These are phyloP conservation scores for Hypomyces rosellus DNA, from an alignment of 2,329 filamentous ascomycete genomes.

Conservation along the genomic window DNA sequence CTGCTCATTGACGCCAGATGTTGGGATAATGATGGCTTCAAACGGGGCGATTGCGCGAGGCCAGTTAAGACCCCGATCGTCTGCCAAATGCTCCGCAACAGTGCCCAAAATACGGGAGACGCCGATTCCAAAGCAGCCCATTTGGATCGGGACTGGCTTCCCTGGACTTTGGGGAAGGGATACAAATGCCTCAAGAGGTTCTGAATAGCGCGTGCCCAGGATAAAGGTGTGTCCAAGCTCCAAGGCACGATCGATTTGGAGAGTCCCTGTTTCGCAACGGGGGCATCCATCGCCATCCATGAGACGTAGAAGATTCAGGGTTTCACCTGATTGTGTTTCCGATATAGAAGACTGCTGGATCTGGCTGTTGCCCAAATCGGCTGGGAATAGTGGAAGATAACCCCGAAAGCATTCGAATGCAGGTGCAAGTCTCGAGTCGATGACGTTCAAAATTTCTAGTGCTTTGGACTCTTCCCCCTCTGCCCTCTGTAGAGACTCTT, in stretches of 20 bases:
- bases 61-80: constrained; percentile 76
- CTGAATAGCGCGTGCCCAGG: constrained; percentile 81
- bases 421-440: constrained; percentile 26
- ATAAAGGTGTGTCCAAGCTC: constrained; percentile 95
- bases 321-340: constrained; percentile 30
- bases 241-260: constrained; percentile 66
- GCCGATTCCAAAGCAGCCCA: constrained; percentile 96
- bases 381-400: constrained; percentile 21
- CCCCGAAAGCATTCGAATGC: constrained; percentile 19
- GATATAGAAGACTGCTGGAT: constrained; percentile 16
- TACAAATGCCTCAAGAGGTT: constrained; percentile 62
- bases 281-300: constrained; percentile 66
- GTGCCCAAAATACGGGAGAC: constrained; percentile 86
- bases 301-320: constrained; percentile 58
- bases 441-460: constrained; percentile 26
- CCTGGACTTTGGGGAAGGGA: constrained; percentile 26
- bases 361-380: constrained; percentile 6
- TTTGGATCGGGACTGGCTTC: constrained; percentile 58
- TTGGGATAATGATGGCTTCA: constrained; percentile 61
- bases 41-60: constrained; percentile 81
- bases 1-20: constrained; percentile 39
- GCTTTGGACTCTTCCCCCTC: constrained; percentile 1
- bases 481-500: constrained; percentile 24
- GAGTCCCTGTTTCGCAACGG: constrained; percentile 54
- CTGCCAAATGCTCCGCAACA: constrained; percentile 68